These are phyloP conservation scores for Baeospora myosura DNA, from an alignment of 1,284 basidiomycete species.

Conservation along the genomic window DNA sequence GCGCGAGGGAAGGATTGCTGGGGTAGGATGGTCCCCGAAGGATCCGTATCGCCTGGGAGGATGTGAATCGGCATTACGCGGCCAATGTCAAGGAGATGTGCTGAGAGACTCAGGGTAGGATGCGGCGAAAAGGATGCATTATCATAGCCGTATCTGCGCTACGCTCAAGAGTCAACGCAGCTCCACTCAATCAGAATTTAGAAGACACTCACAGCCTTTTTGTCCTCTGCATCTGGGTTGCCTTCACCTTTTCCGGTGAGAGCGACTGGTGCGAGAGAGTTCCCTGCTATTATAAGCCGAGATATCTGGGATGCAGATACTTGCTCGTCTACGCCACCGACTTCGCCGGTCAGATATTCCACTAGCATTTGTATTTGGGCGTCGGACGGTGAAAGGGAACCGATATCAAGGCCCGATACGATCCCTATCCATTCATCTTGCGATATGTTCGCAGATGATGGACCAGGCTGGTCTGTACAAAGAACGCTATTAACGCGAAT, in stretches of 20 bases:
- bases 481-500: constrained; percentile 2
- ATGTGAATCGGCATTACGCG: constrained; percentile 74
- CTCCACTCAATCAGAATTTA: constrained; percentile 8
- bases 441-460: constrained; percentile 2
- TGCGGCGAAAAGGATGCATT: constrained; percentile 61
- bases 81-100: constrained; percentile 67
- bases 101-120: constrained; percentile 66
- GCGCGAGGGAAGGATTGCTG: constrained; percentile 91
- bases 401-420: constrained; percentile 76
- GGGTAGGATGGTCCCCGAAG: constrained; percentile 82
- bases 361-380: constrained; percentile 73
- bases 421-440: constrained; percentile 76
- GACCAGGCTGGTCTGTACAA: background rate
- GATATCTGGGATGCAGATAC: constrained; percentile 65
- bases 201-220: constrained; percentile 44
- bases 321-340: constrained; percentile 62
- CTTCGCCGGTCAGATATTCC: constrained; percentile 86
- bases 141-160: constrained; percentile 59
- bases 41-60: constrained; percentile 82
- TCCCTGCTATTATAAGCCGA: constrained; percentile 79
- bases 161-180: constrained; percentile 10
- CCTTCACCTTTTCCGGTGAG: constrained; percentile 30
- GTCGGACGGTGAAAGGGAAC: constrained; percentile 57
- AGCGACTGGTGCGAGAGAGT: constrained; percentile 58
- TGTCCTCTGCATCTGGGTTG: constrained; percentile 41